These are phyloP conservation scores for Lignosus rhinocerotis DNA, from an alignment of 1,284 basidiomycete species.

Conservation along the genomic window DNA sequence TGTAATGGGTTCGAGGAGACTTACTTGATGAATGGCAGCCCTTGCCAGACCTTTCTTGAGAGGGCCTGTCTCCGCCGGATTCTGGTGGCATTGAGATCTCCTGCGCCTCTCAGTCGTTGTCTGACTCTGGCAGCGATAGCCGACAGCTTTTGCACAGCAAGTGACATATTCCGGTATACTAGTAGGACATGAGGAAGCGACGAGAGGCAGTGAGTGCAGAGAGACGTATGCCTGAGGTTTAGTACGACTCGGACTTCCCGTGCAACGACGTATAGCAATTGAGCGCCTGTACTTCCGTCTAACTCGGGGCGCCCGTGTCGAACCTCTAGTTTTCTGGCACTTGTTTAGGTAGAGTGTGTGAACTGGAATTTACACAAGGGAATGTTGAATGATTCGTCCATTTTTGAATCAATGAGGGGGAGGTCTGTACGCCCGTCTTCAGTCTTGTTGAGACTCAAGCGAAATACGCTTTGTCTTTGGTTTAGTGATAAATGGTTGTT, in stretches of 20 bases:
- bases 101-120: conserved; percentile 15
- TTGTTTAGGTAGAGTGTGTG: too few species aligned
- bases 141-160: neutral
- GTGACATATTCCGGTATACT: neutral
- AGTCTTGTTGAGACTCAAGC: too few species aligned
- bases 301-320: too few species aligned
- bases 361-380: too few species aligned
- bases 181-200: neutral
- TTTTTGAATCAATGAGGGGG: too few species aligned
- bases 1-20: neutral
- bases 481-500: too few species aligned
- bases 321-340: too few species aligned
- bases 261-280: too few species aligned
- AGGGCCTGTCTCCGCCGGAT: conserved; percentile 42
- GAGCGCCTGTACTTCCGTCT: too few species aligned
- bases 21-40: conserved; percentile 17
- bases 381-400: too few species aligned
- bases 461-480: too few species aligned
- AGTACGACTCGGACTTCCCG: neutral
- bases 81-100: conserved; percentile 37
- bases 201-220: neutral
- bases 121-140: neutral
- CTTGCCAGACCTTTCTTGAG: conserved; percentile 24
- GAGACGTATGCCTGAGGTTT: neutral
- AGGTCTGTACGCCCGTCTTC: too few species aligned